Base-by-base conservation (phyloP, 75 land plant genomes). In the Pinus albicaulis region DNA sequence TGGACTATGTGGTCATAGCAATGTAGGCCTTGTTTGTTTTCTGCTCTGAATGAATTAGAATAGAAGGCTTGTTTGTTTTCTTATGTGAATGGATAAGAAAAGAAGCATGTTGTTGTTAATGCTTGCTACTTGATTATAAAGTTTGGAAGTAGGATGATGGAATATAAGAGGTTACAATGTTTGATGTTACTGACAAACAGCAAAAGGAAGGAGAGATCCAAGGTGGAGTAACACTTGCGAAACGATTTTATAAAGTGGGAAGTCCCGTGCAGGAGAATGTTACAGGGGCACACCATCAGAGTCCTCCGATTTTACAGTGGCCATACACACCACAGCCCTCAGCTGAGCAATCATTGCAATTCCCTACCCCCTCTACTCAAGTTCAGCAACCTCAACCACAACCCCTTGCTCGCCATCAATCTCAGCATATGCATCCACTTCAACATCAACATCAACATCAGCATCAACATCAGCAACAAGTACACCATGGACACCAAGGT, bases 221-320 rank as follows among this genome's bases (percentile, higher is more conserved):
- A 72, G 57, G 57, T 52, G 74, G 55, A 72, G 74, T 72, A 55
- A 55, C 74, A 11, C 24, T 72, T 52, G 56, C 55, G 3, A 72
- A 55, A 72, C 24, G 56, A 48, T 72, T 72, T 55, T 55, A 72
- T 14, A 72, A 48, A 55, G 56, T 72, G 57, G 74, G 52, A 55
- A 72, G 74, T 55, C 74, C 74, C 25, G 52, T 55, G 57, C 74
- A 72, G 24, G 74, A 72, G 74, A 72, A 72, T 55, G 74, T 55
- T 72, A 25, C 74, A 55, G 34, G 26, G 23, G 56, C 52, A 72
- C 60, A 72, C 17, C 74, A 72, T 52, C 74, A 72, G 23, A 72
- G 31, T 25, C 74, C 74, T 25, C 31, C 24, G 19, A 53, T 72
- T 52, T 72, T 72, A 25, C 57, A 72, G 31, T 55, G 74, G 74